Conservation (phyloP, 257 asterid species). For the Ophiorrhiza pumila region DNA sequence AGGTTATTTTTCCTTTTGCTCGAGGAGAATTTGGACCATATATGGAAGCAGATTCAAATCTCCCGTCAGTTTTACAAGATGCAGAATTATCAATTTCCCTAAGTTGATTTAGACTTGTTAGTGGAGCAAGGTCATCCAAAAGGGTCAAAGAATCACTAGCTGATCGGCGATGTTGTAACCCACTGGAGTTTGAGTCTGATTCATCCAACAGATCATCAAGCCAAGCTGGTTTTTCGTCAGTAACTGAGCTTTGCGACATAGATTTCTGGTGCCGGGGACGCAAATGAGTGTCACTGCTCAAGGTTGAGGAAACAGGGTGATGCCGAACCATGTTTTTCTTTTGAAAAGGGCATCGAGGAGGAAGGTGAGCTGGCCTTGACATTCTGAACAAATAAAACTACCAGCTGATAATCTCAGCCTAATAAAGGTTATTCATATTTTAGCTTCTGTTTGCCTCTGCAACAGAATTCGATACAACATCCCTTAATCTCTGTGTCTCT, state of each 20-base stretch:
- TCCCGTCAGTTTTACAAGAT: constrained; percentile 41
- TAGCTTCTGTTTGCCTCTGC: constrained; percentile 22
- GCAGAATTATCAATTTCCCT: constrained; percentile 31
- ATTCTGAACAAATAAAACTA: constrained; percentile 35
- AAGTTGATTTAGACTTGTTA: constrained; percentile 32
- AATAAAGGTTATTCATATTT: constrained; percentile 16
- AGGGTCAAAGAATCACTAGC: constrained; percentile 55
- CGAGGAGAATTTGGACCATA: constrained; percentile 91
- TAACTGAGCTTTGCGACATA: constrained; percentile 38
- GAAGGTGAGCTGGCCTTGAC: constrained; percentile 79
- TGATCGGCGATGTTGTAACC: constrained; percentile 42
- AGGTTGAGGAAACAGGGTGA: constrained; percentile 24
- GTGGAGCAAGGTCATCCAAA: constrained; percentile 35
- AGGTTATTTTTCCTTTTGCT: constrained; percentile 44
- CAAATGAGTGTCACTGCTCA: constrained; percentile 25
- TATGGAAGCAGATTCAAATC: constrained; percentile 44
- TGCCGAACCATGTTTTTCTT: constrained; percentile 40
- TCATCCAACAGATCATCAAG: constrained; percentile 63
- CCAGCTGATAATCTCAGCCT: constrained; percentile 29
- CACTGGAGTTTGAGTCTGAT: constrained; percentile 37
- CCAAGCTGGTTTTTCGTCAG: constrained; percentile 72
- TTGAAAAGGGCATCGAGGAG: constrained; percentile 87
- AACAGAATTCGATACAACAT: constrained; percentile 18
- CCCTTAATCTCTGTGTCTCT: constrained; percentile 19
- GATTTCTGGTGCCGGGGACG: constrained; percentile 40